A percentile compares a stretch with the other conserved stretches of the same genome.
Conservation (phyloP, 371 early-diverging fungal species). For the Neoconidiobolus thromboides region DNA sequence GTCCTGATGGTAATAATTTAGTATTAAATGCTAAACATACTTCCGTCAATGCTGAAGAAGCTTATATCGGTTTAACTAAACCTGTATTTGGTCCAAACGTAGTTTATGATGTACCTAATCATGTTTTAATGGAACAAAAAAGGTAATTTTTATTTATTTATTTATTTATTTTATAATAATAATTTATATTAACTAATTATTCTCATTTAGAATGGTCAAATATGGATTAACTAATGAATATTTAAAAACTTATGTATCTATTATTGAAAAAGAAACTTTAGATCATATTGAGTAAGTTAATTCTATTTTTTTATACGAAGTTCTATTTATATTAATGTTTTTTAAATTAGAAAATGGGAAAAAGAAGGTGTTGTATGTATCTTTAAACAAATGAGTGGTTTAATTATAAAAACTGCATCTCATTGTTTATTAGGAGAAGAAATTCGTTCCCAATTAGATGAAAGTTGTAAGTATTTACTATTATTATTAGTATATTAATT, state of each 20-base stretch:
- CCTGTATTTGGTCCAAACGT: conserved; percentile 90
- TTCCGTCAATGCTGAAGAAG: conserved; percentile 80
- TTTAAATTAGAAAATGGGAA: conserved; percentile 20
- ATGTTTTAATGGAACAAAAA: conserved; percentile 93
- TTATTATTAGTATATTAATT: background rate
- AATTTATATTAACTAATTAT: background rate
- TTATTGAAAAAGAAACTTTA: conserved; percentile 63
- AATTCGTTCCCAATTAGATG: conserved; percentile 66
- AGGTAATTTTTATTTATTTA: conserved; percentile 18
- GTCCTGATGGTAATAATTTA: conserved; percentile 86
- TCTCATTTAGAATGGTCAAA: conserved; percentile 62
- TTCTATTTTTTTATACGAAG: background rate
- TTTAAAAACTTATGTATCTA: conserved; percentile 72
- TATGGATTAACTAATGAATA: conserved; percentile 69
- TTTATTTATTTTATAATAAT: background rate
- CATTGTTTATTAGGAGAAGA: conserved; percentile 87
- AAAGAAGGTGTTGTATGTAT: conserved; percentile 24
- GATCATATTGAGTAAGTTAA: conserved; percentile 38
- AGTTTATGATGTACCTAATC: conserved; percentile 90
- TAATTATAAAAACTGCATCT: conserved; percentile 89
- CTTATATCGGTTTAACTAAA: conserved; percentile 81
- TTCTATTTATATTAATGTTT: background rate
- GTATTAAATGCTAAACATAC: conserved; percentile 84
- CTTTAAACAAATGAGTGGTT: conserved; percentile 63
- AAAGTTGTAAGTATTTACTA: conserved; percentile 17